A percentile compares a stretch with the other conserved stretches of the same genome.
Conservation (phyloP, 306 rosid genomes). For the Elaeagnus macrophylla region DNA sequence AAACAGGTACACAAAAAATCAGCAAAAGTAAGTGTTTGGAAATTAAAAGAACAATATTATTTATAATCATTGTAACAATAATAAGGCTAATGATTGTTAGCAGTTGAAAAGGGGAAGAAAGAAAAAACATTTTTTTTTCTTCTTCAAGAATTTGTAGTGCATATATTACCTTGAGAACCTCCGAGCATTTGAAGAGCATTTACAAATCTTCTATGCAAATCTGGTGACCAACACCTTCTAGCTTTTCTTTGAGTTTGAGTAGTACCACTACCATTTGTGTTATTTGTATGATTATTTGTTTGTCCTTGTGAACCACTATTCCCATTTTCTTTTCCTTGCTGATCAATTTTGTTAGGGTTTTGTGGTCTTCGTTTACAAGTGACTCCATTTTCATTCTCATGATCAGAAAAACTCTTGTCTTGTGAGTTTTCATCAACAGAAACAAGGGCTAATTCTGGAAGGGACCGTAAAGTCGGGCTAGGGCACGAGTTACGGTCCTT, state of each 20-base stretch:
- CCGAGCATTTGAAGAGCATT: conserved; percentile 97
- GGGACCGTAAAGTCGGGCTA: conserved; percentile 28
- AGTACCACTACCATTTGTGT: not conserved
- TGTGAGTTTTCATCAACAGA: conserved; percentile 32
- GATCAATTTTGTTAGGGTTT: conserved; percentile 18
- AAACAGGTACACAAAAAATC: too few species aligned
- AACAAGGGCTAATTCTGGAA: conserved; percentile 69
- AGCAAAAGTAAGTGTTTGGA: too few species aligned
- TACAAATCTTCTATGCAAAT: conserved; percentile 89
- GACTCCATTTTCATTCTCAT: conserved; percentile 21
- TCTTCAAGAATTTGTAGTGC: not conserved
- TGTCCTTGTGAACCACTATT: conserved; percentile 31
- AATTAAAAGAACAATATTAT: too few species aligned
- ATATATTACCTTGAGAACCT: conserved; percentile 80
- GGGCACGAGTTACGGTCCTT: conserved; percentile 41
- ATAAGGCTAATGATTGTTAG: conserved; percentile 1
- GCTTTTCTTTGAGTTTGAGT: conserved; percentile 83
- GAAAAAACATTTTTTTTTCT: not conserved
- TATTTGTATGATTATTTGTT: conserved; percentile 14
- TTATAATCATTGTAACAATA: conserved; percentile 2
- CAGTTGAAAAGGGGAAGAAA: not conserved
- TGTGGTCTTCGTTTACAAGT: conserved; percentile 28
- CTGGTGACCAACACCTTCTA: conserved; percentile 97
- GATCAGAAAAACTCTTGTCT: conserved; percentile 39
- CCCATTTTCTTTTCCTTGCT: conserved; percentile 41